A percentile compares a stretch with the other conserved stretches of the same genome.
Conservation (phyloP, 2,329 filamentous ascomycete species). For the Dothistroma pini region DNA sequence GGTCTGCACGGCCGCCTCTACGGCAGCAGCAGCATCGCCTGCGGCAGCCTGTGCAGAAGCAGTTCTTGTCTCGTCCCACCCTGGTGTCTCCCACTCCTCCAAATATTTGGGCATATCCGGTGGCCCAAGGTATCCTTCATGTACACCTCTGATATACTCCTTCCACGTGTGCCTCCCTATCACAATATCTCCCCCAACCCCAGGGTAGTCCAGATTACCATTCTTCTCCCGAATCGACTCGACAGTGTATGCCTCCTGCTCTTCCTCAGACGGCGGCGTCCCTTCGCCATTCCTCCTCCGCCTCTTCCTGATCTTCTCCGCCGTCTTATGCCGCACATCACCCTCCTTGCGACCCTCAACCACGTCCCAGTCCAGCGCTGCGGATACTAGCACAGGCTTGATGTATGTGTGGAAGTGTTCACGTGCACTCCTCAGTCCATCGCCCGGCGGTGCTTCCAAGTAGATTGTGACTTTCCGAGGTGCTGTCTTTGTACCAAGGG, state of each 20-base stretch:
- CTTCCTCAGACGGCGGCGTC: constrained; percentile 41
- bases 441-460: constrained; percentile 79
- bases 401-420: constrained; percentile 96
- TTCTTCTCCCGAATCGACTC: constrained; percentile 61
- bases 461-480: constrained; percentile 83
- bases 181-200: constrained; percentile 77
- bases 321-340: constrained; percentile 82
- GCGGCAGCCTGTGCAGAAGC: constrained; percentile 23
- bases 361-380: constrained; percentile 93
- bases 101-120: constrained; percentile 56
- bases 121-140: constrained; percentile 95
- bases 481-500: constrained; percentile 67
- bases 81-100: constrained; percentile 19
- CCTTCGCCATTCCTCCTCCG: constrained; percentile 59
- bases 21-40: constrained; percentile 28
- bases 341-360: constrained; percentile 88
- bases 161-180: constrained; percentile 95
- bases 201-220: constrained; percentile 67
- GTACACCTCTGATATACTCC: constrained; percentile 87
- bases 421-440: constrained; percentile 77
- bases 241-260: constrained; percentile 55
- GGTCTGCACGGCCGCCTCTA: constrained; percentile 13
- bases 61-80: constrained; percentile 10
- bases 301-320: constrained; percentile 72
- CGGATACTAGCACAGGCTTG: constrained; percentile 85